Conservation (phyloP, 345 rosid species). For the thale cress (Arabidopsis thaliana) region TAIR10.1 NC_003074.8:4909501-4910000, state of each 20-base stretch:
- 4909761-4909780: not conserved
- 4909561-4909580: not conserved
- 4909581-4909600: not conserved
- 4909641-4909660: not conserved
- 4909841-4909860: conserved; percentile 46
- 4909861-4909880: conserved; percentile 13
- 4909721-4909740: not conserved
- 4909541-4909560: not conserved
- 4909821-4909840: conserved; percentile 42
- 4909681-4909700: conserved; percentile 9
- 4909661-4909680: not conserved
- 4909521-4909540: no score
- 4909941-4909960: conserved; percentile 41
- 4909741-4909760: not conserved
- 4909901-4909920: conserved; percentile 10
- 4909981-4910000: conserved; percentile 46
- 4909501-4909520: no score
- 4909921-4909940: not conserved
- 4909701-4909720: not conserved
- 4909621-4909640: not conserved
- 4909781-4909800: conserved; percentile 37
- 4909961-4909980: conserved; percentile 43
- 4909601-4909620: not conserved
- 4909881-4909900: not conserved
- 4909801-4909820: conserved; percentile 20